Base-by-base conservation (phyloP, 306 rosid species). In the Lathyrus oleraceus region DNA sequence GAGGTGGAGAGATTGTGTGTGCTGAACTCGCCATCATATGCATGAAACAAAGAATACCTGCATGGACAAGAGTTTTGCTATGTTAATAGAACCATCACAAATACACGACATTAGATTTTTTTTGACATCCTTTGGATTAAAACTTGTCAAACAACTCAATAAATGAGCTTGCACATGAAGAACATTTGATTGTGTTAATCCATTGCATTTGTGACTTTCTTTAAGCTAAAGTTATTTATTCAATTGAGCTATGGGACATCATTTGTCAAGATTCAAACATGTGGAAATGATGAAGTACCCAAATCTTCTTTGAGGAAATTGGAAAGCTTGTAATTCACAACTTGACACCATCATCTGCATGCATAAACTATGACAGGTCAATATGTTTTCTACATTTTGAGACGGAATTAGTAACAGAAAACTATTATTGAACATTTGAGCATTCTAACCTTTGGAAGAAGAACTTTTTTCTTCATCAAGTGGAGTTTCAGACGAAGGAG, bases 401-500 rank as follows among this genome's bases (percentile, higher is more conserved):
- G 10, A 35, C 39, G 10, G 39, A 35, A 35, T 0, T 1, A 35
- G 19, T 43, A 43, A 5, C 14, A 2, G 3, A 43, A n/a, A 6
- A 15, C 0, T 6, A 47, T 47, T 0, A 49, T 49, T 9, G 52
- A 53, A 53, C 56, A 65, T 10, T 67, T 23, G 5, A 51, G 59
- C 8, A 62, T 80, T 81, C 87, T 76, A 65, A 88, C 95, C 91
- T 86, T 70, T 71, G 15, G 85, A 82, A 66, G 83, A 78, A 76
- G 81, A 53, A 69, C 63, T 69, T 65, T 81, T 85, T 67, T 79
- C 78, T 70, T 81, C 88, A 63, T 83, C 85, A 13, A 89, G 70
- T 45, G 91, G 87, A 69, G 83, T 66, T 70, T 87, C 88, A n/a
- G 96, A 87, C 36, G 91, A 81, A 8, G 87, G 87, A 61, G 92